These are phyloP conservation scores for Apiotrichum domesticum DNA, from an alignment of 1,284 basidiomycete species.

Conservation along the genomic window DNA sequence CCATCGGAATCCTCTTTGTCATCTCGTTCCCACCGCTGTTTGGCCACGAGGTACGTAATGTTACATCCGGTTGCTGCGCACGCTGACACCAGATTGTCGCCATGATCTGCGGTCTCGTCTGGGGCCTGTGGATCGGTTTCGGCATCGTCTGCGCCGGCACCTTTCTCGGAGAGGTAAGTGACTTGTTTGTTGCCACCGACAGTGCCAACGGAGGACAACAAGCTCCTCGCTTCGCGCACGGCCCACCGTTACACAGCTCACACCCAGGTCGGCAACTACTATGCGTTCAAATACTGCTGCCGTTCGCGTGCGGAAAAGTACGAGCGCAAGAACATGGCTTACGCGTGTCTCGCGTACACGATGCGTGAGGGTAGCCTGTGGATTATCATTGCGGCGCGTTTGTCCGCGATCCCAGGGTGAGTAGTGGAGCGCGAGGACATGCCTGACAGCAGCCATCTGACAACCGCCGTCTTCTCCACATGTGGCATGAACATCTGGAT, in stretches of 20 bases:
- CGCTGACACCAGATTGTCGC: constrained; percentile 32
- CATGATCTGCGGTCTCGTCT: constrained; percentile 42
- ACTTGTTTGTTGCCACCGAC: too few species aligned
- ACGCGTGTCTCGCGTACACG: constrained; percentile 69
- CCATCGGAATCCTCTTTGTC: constrained; percentile 58
- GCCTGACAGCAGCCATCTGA: constrained; percentile 32
- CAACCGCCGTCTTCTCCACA: constrained; percentile 65
- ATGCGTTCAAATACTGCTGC: constrained; percentile 49
- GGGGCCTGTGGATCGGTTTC: constrained; percentile 44
- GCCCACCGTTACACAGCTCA: too few species aligned
- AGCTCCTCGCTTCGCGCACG: too few species aligned
- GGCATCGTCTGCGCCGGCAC: constrained; percentile 37
- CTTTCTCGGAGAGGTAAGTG: constrained; percentile 33
- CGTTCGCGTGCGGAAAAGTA: constrained; percentile 61
- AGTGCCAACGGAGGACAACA: too few species aligned
- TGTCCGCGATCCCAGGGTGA: constrained; percentile 71
- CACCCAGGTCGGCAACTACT: constrained; percentile 29
- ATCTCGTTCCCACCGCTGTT: constrained; percentile 46
- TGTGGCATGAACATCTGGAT: constrained; percentile 68
- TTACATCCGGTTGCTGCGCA: neutral
- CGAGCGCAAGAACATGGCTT: constrained; percentile 64
- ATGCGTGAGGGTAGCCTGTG: constrained; percentile 73
- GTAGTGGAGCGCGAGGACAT: neutral
- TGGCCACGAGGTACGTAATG: constrained; percentile 35
- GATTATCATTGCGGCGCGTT: constrained; percentile 64